A percentile compares a stretch with the other conserved stretches of the same genome.
Evolutionary conservation across 495 filamentous ascomycete genomes (phyloP).

Genomic region (Trichoderma asperelloides): DNA sequence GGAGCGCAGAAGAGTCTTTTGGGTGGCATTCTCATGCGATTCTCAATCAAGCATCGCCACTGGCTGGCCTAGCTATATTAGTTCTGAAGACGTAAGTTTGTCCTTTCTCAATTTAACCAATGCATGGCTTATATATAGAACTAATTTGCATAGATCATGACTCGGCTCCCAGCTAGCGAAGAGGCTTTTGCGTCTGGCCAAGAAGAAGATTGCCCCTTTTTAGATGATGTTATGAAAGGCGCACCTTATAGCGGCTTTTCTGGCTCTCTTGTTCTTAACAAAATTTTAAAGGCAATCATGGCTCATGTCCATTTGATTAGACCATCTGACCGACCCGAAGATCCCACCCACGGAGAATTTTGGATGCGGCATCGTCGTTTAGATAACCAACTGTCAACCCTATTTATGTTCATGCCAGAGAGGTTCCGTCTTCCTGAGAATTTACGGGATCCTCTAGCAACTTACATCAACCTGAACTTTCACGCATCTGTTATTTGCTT

Average conservation of each 20-base stretch:
- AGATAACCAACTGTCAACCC: conserved; percentile 33
- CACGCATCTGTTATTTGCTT: conserved; percentile 37
- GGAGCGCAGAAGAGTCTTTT: conserved; percentile 44
- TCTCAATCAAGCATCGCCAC: conserved; percentile 37
- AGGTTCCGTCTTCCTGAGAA: conserved; percentile 30
- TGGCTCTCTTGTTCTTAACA: conserved; percentile 28
- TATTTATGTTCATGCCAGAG: conserved; percentile 39
- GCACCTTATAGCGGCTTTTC: conserved; percentile 30
- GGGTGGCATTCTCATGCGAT: conserved; percentile 43
- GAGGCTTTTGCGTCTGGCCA: conserved; percentile 28
- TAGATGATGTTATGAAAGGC: conserved; percentile 31
- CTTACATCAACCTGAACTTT: conserved; percentile 36
- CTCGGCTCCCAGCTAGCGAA: conserved; percentile 35
- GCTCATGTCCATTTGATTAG: conserved; percentile 32
- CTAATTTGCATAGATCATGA: conserved; percentile 28
- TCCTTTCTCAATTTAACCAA: background rate
- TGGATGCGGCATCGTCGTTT: conserved; percentile 40
- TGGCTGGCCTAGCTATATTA: conserved; percentile 38
- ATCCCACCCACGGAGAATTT: conserved; percentile 29
- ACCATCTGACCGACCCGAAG: conserved; percentile 29
- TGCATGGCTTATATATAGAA: background rate
- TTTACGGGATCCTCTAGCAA: conserved; percentile 26
- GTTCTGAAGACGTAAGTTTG: conserved; percentile 26
- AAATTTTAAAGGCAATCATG: conserved; percentile 32
- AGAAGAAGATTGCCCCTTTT: conserved; percentile 23